Conservation (phyloP, 257 asterid genomes). For the Marsdenia floribunda region DNA sequence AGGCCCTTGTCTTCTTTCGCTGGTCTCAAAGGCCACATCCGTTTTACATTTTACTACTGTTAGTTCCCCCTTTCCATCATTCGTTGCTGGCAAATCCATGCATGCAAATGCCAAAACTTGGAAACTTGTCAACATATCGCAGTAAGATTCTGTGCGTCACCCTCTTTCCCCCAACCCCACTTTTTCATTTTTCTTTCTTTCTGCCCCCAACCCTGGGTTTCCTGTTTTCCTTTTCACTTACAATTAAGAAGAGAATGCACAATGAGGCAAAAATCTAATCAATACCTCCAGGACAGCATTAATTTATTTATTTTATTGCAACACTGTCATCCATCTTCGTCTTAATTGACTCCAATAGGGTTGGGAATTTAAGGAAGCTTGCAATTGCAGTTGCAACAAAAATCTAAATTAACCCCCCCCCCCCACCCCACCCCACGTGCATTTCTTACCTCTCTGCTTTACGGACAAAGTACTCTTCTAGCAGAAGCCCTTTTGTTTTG, state of each 20-base stretch:
- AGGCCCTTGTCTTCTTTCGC: constrained; percentile 26
- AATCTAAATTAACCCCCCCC: neutral
- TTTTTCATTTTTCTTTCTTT: neutral
- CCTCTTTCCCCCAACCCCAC: neutral
- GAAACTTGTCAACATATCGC: constrained; percentile 26
- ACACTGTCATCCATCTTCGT: neutral
- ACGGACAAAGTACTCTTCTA: neutral
- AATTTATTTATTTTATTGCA: neutral
- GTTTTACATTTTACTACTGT: constrained; percentile 32
- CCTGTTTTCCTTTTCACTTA: neutral
- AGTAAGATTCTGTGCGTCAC: constrained; percentile 16
- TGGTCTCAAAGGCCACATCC: constrained; percentile 19
- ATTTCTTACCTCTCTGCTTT: neutral
- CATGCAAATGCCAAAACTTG: constrained; percentile 31
- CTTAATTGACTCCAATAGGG: neutral
- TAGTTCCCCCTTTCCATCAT: constrained; percentile 14
- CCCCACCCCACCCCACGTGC: too few species aligned
- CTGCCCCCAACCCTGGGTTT: too few species aligned
- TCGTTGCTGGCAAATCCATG: constrained; percentile 13
- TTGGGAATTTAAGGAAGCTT: neutral
- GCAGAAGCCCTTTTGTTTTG: neutral
- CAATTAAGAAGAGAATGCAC: neutral
- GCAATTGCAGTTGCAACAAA: neutral
- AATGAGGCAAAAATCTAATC: neutral
- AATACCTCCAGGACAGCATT: neutral